Base-by-base conservation (phyloP, 2,329 filamentous ascomycete genomes). In the Mycogone perniciosa region DNA sequence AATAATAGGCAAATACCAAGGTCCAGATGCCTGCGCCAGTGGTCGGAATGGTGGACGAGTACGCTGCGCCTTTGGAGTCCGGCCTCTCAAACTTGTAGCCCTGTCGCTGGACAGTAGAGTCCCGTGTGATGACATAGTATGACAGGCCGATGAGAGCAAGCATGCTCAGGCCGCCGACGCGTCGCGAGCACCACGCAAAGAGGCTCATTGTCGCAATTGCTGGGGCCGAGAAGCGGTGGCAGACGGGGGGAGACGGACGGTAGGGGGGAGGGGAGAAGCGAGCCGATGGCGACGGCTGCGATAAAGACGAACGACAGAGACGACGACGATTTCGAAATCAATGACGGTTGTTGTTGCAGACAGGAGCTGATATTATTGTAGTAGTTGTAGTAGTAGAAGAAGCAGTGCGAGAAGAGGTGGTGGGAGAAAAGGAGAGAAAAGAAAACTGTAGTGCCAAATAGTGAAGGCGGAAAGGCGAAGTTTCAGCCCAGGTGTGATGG, bases 1-100 rank as follows among this genome's bases (percentile, higher is more conserved):
- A 81, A 66, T 87, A 88, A 60, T 80, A 82, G 45, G 82, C 75
- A 60, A 84, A 85, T 31, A 80, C 31, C 44, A 73, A 64, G 10
- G 77, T 79, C 71, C 71, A 79, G 44, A 73, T 60, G 31, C 77
- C 76, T 37, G 69, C 74, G 30, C 76, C 75, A 4, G 11, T 2
- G 35, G 67, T 59, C 1, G 57, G 56, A 4, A 64, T 56, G 3
- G 62, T 57, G 10, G 65, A 62, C 8, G 66, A 61, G 41, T 67
- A 62, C 56, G 65, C 56, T 9, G 56, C 54, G 29, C 49, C 55
- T 54, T 65, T 61, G 55, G 56, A 69, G 57, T 70, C 66, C 47
- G 68, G 65, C 47, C 71, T 69, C 55, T 67, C 63, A 64, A 69
- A 67, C 54, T 70, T 69, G 65, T 72, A 74, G 60, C 66, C 69